A percentile compares a stretch with the other conserved stretches of the same genome.
These are phyloP conservation scores for Penicillium turbatum DNA, from an alignment of 495 filamentous ascomycete genomes.

Conservation along the genomic window DNA sequence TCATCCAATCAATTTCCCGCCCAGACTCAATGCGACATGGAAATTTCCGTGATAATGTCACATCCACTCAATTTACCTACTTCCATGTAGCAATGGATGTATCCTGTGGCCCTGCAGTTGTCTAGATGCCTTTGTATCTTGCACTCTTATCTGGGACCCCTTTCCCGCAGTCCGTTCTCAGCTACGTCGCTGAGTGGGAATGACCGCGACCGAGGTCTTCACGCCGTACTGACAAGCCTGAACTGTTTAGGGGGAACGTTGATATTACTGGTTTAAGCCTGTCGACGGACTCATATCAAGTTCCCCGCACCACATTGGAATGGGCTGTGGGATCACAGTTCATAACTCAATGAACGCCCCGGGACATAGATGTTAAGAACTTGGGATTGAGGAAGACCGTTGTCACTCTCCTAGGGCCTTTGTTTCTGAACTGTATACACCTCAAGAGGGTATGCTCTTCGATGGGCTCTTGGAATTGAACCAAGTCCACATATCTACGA, in stretches of 20 bases:
- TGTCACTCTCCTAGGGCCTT: too few relatives aligned
- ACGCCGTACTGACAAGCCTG: not conserved
- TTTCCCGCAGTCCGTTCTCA: not conserved
- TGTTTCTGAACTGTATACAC: not conserved
- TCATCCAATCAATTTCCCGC: constrained; percentile 7
- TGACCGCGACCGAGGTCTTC: not conserved
- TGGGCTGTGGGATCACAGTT: not conserved
- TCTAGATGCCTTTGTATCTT: not conserved
- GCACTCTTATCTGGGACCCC: not conserved
- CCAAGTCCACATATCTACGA: not conserved
- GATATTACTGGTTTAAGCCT: not conserved
- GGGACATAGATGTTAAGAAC: not conserved
- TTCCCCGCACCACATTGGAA: not conserved
- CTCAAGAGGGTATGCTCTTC: not conserved
- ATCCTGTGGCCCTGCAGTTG: not conserved
- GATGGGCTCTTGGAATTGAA: not conserved
- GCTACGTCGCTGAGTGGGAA: not conserved
- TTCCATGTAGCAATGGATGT: not conserved
- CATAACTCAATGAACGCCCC: not conserved
- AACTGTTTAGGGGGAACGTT: not conserved
- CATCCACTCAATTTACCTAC: not conserved
- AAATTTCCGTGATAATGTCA: not conserved
- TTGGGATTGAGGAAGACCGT: too few relatives aligned
- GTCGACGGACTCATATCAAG: not conserved
- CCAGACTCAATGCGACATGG: not conserved